Evolutionary conservation across 345 rosid species (phyloP), one percentile per base, ranked within the genome.

Genomic region (Trapa incisa): DNA sequence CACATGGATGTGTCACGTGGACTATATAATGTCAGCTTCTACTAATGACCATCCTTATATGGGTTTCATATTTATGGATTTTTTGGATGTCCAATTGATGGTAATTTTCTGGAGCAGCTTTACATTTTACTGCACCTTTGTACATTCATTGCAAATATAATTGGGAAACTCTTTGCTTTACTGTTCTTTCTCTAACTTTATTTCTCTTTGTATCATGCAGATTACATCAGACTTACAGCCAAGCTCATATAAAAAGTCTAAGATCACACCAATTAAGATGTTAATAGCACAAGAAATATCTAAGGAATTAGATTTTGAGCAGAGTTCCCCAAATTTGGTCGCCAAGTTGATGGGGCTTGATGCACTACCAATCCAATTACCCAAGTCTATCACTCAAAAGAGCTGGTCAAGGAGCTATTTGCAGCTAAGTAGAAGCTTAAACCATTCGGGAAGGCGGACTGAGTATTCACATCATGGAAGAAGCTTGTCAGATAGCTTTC

Each of bases 331-430:
- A 39, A 91, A 89, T 78, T 75, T 95, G 72, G 88, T 95, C 67
- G 99, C 97, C 72, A 91, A 89, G 87, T 77, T 95, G 75, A 95
- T 95, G 99, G 97, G 99, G 62, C 93, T 95, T 56, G 99, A 95
- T 65, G 68, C 96, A 70, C 81, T 91, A 32, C 96, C 97, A 4
- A 79, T 68, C 69, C 80, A 76, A 74, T 86, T 78, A 68, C 82
- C 71, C 72, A 72, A 80, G 75, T 71, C 80, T 67, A 70, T 76
- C 75, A 65, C 83, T 68, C 82, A 71, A 35, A 84, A 81, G 71
- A 78, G 85, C 80, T 80, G 71, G 47, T 77, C 86, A 60, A 83
- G 83, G 77, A 79, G 84, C 76, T 79, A 70, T 80, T 79, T 81
- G 10, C 77, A 77, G 54, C 83, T 81, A 69, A 82, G 85, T 17